Evolutionary conservation across 768 basidiomycete genomes (phyloP).

Genomic region (Candolleomyces efflorescens): DNA sequence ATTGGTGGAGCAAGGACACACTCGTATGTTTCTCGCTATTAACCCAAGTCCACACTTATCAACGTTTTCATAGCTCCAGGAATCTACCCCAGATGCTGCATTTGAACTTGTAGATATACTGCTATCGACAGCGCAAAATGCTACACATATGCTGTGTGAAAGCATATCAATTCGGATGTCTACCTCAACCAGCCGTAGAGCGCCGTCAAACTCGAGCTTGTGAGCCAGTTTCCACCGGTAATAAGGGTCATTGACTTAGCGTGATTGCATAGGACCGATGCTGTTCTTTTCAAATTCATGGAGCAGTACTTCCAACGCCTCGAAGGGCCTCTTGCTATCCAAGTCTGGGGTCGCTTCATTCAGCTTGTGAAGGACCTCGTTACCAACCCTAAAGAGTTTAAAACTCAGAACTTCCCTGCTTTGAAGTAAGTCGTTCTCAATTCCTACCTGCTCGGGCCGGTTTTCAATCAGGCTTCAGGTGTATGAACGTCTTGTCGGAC

Average conservation of each 20-base stretch:
- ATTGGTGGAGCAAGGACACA: conserved; percentile 70
- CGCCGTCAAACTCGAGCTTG: conserved; percentile 65
- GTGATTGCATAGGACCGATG: conserved; percentile 53
- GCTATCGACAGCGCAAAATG: conserved; percentile 77
- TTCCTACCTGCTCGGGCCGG: background rate
- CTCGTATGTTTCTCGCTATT: conserved; percentile 33
- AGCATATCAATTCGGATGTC: conserved; percentile 62
- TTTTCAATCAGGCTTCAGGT: conserved; percentile 38
- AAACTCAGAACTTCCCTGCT: conserved; percentile 63
- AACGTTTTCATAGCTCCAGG: conserved; percentile 24
- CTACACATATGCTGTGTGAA: conserved; percentile 88
- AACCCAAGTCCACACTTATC: background rate
- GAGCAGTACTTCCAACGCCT: conserved; percentile 80
- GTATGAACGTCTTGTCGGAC: conserved; percentile 72
- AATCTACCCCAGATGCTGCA: conserved; percentile 42
- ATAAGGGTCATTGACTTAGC: conserved; percentile 2
- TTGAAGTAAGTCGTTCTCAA: conserved; percentile 49
- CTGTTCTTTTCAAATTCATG: conserved; percentile 76
- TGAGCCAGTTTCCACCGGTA: conserved; percentile 29
- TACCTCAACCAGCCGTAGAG: conserved; percentile 55
- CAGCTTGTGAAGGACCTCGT: conserved; percentile 76
- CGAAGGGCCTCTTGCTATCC: conserved; percentile 88
- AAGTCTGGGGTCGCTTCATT: conserved; percentile 84
- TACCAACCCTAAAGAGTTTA: conserved; percentile 63
- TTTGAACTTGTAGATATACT: conserved; percentile 85